Percentiles rank a stretch among this genome's conserved stretches.
phyloP scores from a whole-genome alignment of 352 stramenopile genomes.

The Phytophthora megakarya region DNA sequence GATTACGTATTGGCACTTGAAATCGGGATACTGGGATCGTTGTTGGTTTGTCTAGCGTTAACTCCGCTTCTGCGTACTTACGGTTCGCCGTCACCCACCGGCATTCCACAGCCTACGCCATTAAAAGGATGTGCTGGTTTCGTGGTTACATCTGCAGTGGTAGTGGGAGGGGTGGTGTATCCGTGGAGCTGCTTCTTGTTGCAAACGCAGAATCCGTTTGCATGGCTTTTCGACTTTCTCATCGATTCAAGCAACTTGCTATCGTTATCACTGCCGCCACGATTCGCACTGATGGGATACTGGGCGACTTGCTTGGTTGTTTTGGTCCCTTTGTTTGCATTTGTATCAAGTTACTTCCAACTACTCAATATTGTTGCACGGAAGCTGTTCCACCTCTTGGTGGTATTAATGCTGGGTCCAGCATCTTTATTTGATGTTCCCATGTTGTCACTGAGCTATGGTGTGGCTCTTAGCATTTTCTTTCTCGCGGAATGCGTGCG shows the following conservation, averaged over 20 bases:
- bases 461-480: slow-evolving; percentile 74
- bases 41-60: slow-evolving; percentile 55
- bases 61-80: slow-evolving; percentile 51
- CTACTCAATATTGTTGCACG: slow-evolving; percentile 75
- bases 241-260: slow-evolving; percentile 24
- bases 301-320: slow-evolving; percentile 59
- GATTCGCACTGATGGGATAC: slow-evolving; percentile 53
- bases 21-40: slow-evolving; percentile 53
- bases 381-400: slow-evolving; percentile 84
- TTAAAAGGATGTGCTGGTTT: slow-evolving; percentile 35
- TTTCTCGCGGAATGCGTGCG: slow-evolving; percentile 72
- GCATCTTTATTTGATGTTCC: slow-evolving; percentile 53
- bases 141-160: slow-evolving; percentile 30
- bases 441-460: slow-evolving; percentile 82
- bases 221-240: slow-evolving; percentile 64
- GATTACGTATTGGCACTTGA: slow-evolving; percentile 61
- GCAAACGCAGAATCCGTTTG: slow-evolving; percentile 58
- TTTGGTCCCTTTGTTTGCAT: slow-evolving; percentile 59
- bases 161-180: slow-evolving; percentile 51
- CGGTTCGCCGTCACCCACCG: slow-evolving; percentile 47
- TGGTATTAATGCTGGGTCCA: slow-evolving; percentile 80
- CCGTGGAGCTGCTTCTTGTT: slow-evolving; percentile 75
- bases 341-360: slow-evolving; percentile 38
- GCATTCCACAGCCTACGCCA: slow-evolving; percentile 41
- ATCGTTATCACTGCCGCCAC: slow-evolving; percentile 19